phyloP scores from a whole-genome alignment of 345 rosid genomes.

The Diplotaxis tenuifolia region DNA sequence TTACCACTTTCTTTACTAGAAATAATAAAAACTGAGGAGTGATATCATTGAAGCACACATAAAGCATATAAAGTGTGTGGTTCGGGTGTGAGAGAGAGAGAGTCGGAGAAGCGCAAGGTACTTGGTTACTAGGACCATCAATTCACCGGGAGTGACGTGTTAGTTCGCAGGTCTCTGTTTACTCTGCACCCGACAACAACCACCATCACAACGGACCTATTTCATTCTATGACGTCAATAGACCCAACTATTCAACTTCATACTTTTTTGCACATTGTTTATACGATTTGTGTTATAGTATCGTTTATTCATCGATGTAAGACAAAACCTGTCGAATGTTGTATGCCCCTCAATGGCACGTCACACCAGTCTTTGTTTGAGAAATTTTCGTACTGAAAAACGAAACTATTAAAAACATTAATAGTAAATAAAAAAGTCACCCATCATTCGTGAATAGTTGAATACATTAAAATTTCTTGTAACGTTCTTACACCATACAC shows the following conservation, averaged over 20 bases:
- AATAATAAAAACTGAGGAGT: background rate
- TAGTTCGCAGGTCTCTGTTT: conserved; percentile 41
- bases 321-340: conserved; percentile 38
- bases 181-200: conserved; percentile 40
- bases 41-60: conserved; percentile 10
- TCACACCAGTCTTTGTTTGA: conserved; percentile 30
- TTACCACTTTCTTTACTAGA: background rate
- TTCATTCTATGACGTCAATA: conserved; percentile 18
- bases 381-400: conserved; percentile 23
- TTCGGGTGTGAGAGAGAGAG: background rate
- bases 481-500: background rate
- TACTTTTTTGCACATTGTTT: background rate
- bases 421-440: background rate
- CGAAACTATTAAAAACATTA: background rate
- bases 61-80: background rate
- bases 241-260: background rate
- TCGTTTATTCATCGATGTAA: conserved; percentile 13
- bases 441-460: conserved; percentile 24
- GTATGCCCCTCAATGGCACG: conserved; percentile 15
- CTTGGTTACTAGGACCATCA: conserved; percentile 22
- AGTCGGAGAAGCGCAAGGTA: conserved; percentile 20
- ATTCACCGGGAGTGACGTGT: conserved; percentile 43
- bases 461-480: background rate
- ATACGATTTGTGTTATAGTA: background rate
- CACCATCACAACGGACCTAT: conserved; percentile 10